phyloP scores from a whole-genome alignment of 305 asterid species.

The Fraxinus floribunda region DNA sequence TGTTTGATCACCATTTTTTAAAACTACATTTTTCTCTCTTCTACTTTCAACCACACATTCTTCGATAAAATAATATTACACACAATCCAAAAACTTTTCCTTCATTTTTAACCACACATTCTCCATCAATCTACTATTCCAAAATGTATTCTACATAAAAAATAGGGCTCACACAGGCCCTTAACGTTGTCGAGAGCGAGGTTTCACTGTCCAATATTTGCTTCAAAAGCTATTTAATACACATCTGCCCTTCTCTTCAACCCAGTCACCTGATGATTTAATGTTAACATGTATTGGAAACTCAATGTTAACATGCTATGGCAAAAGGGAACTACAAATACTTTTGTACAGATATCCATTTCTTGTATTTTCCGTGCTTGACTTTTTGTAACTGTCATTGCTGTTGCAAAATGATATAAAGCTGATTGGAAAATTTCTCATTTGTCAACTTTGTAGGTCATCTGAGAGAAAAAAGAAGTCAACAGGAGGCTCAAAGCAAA shows the following conservation, averaged over 20 bases:
- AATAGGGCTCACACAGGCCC: background rate
- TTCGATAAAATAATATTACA: background rate
- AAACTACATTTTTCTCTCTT: background rate
- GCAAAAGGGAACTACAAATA: slow-evolving; percentile 15
- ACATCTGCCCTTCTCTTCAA: background rate
- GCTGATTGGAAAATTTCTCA: slow-evolving; percentile 23
- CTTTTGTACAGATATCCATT: slow-evolving; percentile 1
- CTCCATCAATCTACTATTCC: background rate
- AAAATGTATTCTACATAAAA: background rate
- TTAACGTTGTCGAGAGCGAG: background rate
- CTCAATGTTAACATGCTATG: background rate
- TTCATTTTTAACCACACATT: background rate
- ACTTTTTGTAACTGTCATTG: background rate
- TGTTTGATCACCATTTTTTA: background rate
- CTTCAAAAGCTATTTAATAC: background rate
- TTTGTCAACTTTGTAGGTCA: slow-evolving; percentile 52
- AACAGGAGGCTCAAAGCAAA: slow-evolving; percentile 44
- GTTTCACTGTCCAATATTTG: background rate
- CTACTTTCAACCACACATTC: background rate
- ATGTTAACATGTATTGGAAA: background rate
- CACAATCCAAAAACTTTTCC: background rate
- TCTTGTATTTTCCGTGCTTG: slow-evolving; percentile 12
- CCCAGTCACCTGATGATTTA: background rate
- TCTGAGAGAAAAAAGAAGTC: slow-evolving; percentile 53
- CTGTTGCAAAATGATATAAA: slow-evolving; percentile 5